Conservation (phyloP, 2,329 filamentous ascomycete genomes). For the Talaromyces sp. region DNA sequence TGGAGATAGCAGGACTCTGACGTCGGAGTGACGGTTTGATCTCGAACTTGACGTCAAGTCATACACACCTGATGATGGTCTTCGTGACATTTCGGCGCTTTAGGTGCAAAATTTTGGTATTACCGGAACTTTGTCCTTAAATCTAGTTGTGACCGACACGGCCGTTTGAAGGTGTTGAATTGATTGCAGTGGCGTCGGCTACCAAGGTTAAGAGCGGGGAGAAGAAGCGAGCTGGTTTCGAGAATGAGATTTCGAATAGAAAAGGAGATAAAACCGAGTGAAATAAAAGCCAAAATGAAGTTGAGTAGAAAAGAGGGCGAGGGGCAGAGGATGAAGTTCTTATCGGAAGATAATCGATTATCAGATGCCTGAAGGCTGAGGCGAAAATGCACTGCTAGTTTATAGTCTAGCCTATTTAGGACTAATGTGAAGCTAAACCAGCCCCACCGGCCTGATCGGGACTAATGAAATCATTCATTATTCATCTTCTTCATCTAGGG, state of each 20-base stretch:
- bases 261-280: not conserved
- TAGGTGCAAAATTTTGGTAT: not conserved
- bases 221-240: not conserved
- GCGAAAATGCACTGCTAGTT: not conserved
- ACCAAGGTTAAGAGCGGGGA: not conserved
- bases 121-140: not conserved
- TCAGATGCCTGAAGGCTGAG: not conserved
- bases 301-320: not conserved
- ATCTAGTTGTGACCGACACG: not conserved
- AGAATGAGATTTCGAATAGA: not conserved
- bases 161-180: not conserved
- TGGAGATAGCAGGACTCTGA: not conserved
- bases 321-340: not conserved
- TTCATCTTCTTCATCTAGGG: not conserved
- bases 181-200: not conserved
- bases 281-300: not conserved
- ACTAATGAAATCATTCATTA: conserved; percentile 9
- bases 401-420: not conserved
- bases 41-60: conserved; percentile 15
- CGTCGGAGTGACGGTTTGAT: conserved; percentile 7
- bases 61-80: conserved; percentile 4
- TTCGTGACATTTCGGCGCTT: conserved; percentile 6
- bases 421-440: not conserved
- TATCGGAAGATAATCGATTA: not conserved
- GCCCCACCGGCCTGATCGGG: conserved; percentile 5